Percentiles rank a stretch among this genome's conserved stretches.
Conservation (phyloP, 2,329 filamentous ascomycete genomes). For the Fusarium bulbicola region DNA sequence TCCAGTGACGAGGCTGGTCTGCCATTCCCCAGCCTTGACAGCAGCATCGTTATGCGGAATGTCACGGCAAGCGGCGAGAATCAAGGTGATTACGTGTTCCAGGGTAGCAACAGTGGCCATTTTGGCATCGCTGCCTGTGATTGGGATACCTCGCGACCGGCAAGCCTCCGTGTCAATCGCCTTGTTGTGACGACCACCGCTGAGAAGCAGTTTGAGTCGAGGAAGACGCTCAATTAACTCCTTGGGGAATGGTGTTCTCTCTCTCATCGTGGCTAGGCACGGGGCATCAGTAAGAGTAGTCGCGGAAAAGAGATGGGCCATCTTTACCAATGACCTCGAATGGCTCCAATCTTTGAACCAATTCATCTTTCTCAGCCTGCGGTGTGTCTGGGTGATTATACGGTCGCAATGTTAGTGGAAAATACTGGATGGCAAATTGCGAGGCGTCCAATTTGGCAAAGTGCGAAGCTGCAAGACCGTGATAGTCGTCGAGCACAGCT, state of each 20-base stretch:
- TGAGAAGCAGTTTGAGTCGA: background rate
- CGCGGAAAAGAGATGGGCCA: no score
- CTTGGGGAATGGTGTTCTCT: background rate
- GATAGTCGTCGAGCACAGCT: conserved; percentile 1
- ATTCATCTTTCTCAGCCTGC: background rate
- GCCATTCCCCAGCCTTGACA: background rate
- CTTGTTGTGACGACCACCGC: background rate
- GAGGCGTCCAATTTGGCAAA: background rate
- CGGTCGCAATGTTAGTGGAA: background rate
- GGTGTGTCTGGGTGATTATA: background rate
- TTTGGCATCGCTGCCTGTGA: background rate
- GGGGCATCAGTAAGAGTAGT: no score
- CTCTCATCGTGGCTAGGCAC: background rate
- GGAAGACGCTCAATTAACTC: background rate
- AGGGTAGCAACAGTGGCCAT: background rate
- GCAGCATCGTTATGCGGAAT: background rate
- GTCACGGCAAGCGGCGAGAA: background rate
- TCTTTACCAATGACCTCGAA: background rate
- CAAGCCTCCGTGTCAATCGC: background rate
- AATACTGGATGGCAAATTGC: background rate
- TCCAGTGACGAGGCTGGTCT: background rate
- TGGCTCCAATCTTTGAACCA: background rate
- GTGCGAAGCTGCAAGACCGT: background rate
- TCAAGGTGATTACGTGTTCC: background rate
- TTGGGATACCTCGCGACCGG: background rate